These are phyloP conservation scores for Talaromyces sp. DNA, from an alignment of 2,329 filamentous ascomycete species.

Conservation along the genomic window DNA sequence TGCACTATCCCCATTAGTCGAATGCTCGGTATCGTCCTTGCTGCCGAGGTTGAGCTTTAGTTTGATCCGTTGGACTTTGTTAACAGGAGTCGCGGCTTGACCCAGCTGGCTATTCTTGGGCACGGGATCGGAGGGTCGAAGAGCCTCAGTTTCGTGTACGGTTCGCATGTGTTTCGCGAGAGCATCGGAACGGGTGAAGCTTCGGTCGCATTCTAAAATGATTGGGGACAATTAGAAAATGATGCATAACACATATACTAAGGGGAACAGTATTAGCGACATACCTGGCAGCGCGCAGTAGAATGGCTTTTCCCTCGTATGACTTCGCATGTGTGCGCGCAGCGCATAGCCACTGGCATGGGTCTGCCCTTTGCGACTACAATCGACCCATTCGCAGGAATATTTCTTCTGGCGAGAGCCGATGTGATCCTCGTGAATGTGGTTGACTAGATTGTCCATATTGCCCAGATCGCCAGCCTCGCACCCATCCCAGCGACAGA, in stretches of 20 bases:
- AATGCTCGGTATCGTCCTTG: constrained; percentile 20
- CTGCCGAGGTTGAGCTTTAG: constrained; percentile 37
- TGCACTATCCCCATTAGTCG: constrained; percentile 20
- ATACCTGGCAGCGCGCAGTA: constrained; percentile 91
- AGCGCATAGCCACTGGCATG: constrained; percentile 95
- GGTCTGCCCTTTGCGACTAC: constrained; percentile 77
- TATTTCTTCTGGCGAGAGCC: constrained; percentile 92
- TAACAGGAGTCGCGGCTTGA: constrained; percentile 31
- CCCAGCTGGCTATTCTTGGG: constrained; percentile 25
- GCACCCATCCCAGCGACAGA: constrained; percentile 75
- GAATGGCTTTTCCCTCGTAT: constrained; percentile 97
- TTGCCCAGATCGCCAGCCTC: constrained; percentile 65
- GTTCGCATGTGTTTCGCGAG: constrained; percentile 98
- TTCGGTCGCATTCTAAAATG: constrained; percentile 81
- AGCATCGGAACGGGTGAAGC: constrained; percentile 92
- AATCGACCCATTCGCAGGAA: constrained; percentile 96
- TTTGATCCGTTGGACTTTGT: constrained; percentile 32
- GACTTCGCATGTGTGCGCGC: constrained; percentile 95
- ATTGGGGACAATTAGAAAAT: not conserved
- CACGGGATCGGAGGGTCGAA: constrained; percentile 59
- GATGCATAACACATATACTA: not conserved
- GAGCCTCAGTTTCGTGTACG: constrained; percentile 91
- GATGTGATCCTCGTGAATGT: constrained; percentile 91
- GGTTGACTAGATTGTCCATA: constrained; percentile 76
- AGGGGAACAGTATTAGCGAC: constrained; percentile 14